Conservation (phyloP, 371 early-diverging fungal species). For the Dinochytrium kinnereticum region DNA sequence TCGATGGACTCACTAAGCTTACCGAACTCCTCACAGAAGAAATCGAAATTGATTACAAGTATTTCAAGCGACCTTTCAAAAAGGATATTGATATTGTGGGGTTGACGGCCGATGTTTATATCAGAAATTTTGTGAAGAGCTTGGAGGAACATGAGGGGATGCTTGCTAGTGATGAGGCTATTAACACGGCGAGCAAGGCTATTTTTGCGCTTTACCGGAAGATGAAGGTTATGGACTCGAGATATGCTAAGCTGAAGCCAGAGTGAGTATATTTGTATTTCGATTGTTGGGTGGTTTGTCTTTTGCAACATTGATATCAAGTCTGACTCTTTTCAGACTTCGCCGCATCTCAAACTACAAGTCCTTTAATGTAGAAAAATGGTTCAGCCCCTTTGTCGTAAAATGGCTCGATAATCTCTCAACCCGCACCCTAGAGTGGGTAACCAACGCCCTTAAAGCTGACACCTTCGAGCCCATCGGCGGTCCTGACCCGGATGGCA, state of each 20-base stretch:
- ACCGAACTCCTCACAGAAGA: constrained; percentile 47
- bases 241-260: constrained; percentile 48
- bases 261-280: too few species aligned
- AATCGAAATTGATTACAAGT: constrained; percentile 49
- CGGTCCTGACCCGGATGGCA: constrained; percentile 22
- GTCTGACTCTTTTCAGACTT: neutral
- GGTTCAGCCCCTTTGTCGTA: constrained; percentile 50
- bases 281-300: too few species aligned
- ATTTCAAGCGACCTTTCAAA: constrained; percentile 44
- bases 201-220: constrained; percentile 49
- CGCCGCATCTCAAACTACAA: constrained; percentile 19
- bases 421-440: constrained; percentile 47
- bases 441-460: constrained; percentile 45
- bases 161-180: constrained; percentile 33
- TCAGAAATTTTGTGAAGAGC: constrained; percentile 40
- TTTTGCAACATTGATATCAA: neutral
- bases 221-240: constrained; percentile 49
- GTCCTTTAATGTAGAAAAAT: constrained; percentile 42
- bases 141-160: constrained; percentile 39
- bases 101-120: constrained; percentile 45
- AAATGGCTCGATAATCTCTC: constrained; percentile 50
- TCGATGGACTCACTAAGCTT: constrained; percentile 44
- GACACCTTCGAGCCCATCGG: constrained; percentile 47
- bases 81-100: constrained; percentile 49
- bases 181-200: constrained; percentile 41